Evolutionary conservation across 352 stramenopile species (phyloP), one percentile per base, ranked within the genome.

Genomic region (Phytophthora niederhauseri): DNA sequence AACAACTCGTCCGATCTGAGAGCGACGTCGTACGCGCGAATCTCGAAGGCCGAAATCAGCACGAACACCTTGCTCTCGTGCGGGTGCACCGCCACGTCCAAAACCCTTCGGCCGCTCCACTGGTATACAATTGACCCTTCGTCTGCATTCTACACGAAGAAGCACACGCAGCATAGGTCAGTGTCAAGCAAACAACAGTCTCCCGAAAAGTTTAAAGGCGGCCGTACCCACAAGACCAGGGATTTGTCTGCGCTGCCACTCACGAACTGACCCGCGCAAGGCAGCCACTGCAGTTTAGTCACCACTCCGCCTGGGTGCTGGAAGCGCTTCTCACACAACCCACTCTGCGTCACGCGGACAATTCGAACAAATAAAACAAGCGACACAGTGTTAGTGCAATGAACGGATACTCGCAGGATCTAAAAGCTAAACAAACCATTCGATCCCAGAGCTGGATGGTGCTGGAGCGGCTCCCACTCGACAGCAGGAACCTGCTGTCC

Each of bases 221-320:
- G 3, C 26, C 78, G n/a, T 78, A 95, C 87, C 87, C 87, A 93
- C 20, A 95, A 48, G 31, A 93, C 61, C 11, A 95, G 73, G 11
- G 83, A 92, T 26, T 92, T 93, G 41, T 95, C 82, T 0, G 82
- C 68, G 45, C 84, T 95, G 1, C 83, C 85, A 59, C 77, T 92
- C 15, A 93, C 63, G 57, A 95, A 93, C 30, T 91, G 79, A 15
- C 73, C 68, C 2, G 78, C 82, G 59, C 78, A 70, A 1, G 85
- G 80, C 22, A 91, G 45, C 87, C 87, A 94, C 26, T 80, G 73
- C 14, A 90, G 62, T 11, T 66, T 79, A 4, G 73, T 72, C 14
- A 92, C 84, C 20, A 70, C 74, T 24, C 88, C 79, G 4, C 71
- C 70, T 28, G 83, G 81, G 30, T 93, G 83, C 24, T 91, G 77